These are phyloP conservation scores for Escovopsis sp. DNA, from an alignment of 2,329 filamentous ascomycete genomes.

Conservation along the genomic window DNA sequence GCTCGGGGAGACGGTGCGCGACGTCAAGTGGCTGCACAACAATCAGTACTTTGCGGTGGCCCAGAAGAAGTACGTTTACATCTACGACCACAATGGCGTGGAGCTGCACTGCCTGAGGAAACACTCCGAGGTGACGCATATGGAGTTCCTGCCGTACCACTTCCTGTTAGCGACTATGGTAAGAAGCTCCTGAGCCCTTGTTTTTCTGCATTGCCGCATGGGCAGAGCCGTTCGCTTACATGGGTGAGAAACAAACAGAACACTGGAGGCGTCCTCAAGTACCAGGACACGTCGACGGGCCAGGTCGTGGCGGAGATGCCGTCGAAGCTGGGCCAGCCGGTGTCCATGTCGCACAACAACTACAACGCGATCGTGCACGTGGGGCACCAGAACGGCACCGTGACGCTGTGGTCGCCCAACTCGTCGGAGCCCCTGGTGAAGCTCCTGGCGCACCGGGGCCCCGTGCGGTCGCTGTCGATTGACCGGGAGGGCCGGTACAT, in stretches of 20 bases:
- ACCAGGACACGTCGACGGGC: constrained; percentile 89
- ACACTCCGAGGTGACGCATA: constrained; percentile 78
- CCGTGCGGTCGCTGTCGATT: constrained; percentile 69
- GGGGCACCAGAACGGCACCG: constrained; percentile 87
- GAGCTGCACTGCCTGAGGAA: constrained; percentile 86
- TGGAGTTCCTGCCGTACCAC: constrained; percentile 94
- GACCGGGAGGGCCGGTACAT: constrained; percentile 90
- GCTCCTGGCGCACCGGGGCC: constrained; percentile 75
- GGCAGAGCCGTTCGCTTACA: background rate
- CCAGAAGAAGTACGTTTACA: constrained; percentile 93
- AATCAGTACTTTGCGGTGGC: constrained; percentile 89
- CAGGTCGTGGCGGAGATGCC: constrained; percentile 74
- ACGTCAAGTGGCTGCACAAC: constrained; percentile 86
- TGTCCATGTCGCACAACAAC: constrained; percentile 73
- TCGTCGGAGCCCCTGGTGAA: constrained; percentile 76
- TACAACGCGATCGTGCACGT: constrained; percentile 85
- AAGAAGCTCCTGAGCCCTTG: constrained; percentile 19
- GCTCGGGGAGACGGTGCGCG: constrained; percentile 75
- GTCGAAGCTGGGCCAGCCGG: constrained; percentile 71
- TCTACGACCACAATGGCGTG: constrained; percentile 82
- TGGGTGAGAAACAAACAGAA: no score
- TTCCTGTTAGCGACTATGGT: constrained; percentile 80
- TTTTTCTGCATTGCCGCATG: no score
- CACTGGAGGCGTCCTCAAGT: constrained; percentile 72
- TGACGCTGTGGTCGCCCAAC: constrained; percentile 94